Percentiles rank a stretch among this genome's conserved stretches.
These are phyloP conservation scores for Pythium graminicola DNA, from an alignment of 352 stramenopile species.

Conservation along the genomic window DNA sequence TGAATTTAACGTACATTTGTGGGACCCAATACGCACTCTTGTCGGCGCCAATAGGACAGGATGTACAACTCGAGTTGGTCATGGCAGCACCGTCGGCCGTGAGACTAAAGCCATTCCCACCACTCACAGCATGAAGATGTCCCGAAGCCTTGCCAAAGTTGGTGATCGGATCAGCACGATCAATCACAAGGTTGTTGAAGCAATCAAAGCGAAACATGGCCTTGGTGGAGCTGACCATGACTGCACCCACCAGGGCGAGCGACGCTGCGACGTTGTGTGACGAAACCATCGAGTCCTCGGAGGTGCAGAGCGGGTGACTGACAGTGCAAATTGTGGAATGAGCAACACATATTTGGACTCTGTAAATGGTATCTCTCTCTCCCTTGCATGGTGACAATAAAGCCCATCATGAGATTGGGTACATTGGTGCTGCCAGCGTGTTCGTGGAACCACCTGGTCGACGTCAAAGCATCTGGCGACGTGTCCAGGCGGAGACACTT, in stretches of 20 bases:
- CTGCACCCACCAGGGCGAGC: neutral
- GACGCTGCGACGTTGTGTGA: neutral
- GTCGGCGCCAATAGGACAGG: slow-evolving; percentile 40
- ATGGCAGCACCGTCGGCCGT: slow-evolving; percentile 32
- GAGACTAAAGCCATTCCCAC: slow-evolving; percentile 46
- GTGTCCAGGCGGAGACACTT: neutral
- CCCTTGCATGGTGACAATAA: too few species aligned
- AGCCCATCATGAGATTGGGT: too few species aligned
- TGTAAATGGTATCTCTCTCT: neutral
- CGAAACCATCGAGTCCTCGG: neutral
- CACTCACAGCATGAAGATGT: slow-evolving; percentile 39
- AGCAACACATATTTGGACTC: neutral
- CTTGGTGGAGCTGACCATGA: neutral
- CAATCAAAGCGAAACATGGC: slow-evolving; percentile 30
- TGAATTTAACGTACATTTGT: slow-evolving; percentile 46
- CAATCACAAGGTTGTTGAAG: slow-evolving; percentile 49
- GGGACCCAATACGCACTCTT: slow-evolving; percentile 48
- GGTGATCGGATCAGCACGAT: slow-evolving; percentile 44
- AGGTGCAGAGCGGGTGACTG: neutral
- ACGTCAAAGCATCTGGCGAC: neutral
- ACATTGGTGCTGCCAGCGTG: neutral
- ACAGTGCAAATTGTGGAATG: neutral
- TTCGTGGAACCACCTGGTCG: neutral
- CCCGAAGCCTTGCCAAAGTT: slow-evolving; percentile 18
- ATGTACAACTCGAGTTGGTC: slow-evolving; percentile 40